phyloP scores from a whole-genome alignment of 257 asterid genomes.

The Forsythia viridissima region DNA sequence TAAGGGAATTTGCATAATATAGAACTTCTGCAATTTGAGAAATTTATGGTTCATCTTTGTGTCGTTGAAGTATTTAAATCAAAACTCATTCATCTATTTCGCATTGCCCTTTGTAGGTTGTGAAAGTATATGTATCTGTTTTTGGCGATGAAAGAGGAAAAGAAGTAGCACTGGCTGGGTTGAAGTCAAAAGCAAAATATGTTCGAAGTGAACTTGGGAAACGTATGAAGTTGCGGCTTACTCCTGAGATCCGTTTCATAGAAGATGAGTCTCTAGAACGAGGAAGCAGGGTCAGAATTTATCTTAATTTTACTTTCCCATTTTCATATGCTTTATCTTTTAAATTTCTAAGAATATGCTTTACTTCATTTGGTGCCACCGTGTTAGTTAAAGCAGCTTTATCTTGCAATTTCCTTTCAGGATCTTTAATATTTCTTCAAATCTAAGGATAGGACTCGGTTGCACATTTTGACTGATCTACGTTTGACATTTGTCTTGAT shows the following conservation, averaged over 20 bases:
- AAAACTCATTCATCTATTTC: slow-evolving; percentile 13
- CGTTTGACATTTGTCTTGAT: neutral
- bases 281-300: slow-evolving; percentile 92
- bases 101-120: slow-evolving; percentile 57
- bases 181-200: slow-evolving; percentile 87
- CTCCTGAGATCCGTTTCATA: slow-evolving; percentile 92
- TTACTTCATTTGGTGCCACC: neutral
- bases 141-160: slow-evolving; percentile 99
- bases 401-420: slow-evolving; percentile 8
- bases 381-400: neutral
- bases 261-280: slow-evolving; percentile 94
- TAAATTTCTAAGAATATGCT: neutral
- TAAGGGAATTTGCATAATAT: neutral
- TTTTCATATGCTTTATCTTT: neutral
- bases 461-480: neutral
- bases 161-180: slow-evolving; percentile 90
- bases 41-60: neutral
- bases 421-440: neutral
- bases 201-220: slow-evolving; percentile 86
- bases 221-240: slow-evolving; percentile 94
- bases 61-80: neutral
- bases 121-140: slow-evolving; percentile 92
- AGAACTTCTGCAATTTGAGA: neutral
- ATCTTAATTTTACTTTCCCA: slow-evolving; percentile 1
- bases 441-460: neutral